Conservation (phyloP, 192 early-diverging fungal genomes). For the Linnemannia schmuckeri region DNA sequence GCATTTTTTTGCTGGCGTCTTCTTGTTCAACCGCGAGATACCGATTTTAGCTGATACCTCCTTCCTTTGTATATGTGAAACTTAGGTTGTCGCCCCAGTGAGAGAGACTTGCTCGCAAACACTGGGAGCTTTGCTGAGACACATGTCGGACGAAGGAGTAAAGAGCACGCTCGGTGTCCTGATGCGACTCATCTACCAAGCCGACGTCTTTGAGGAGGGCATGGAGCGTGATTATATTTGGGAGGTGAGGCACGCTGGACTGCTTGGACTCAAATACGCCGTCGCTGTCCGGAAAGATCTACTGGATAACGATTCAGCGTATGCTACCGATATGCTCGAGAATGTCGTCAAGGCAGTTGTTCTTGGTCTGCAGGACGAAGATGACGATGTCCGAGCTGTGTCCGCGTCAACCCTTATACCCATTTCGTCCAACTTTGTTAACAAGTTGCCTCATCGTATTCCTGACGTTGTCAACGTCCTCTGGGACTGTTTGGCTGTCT, state of each 20-base stretch:
- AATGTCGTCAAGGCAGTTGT: constrained; percentile 87
- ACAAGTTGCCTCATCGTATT: constrained; percentile 75
- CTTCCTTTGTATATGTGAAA: background rate
- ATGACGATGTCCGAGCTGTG: constrained; percentile 97
- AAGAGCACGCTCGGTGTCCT: constrained; percentile 76
- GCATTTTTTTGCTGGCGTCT: background rate
- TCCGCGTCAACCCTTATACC: constrained; percentile 92
- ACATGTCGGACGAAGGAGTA: constrained; percentile 68
- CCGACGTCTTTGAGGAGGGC: constrained; percentile 58
- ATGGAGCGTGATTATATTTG: constrained; percentile 70
- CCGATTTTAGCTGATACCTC: background rate
- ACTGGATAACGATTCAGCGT: constrained; percentile 62
- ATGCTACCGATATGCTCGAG: constrained; percentile 68
- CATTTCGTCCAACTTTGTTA: constrained; percentile 82
- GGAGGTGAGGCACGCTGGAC: constrained; percentile 93
- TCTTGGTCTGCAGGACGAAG: constrained; percentile 84
- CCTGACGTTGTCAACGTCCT: constrained; percentile 81
- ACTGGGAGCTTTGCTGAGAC: constrained; percentile 78
- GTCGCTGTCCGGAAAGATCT: constrained; percentile 93
- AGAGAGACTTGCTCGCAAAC: constrained; percentile 94
- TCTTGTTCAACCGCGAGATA: background rate
- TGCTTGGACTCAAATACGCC: constrained; percentile 94
- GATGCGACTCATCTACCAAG: constrained; percentile 76
- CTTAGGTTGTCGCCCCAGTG: constrained; percentile 89
- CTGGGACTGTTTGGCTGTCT: constrained; percentile 90